These are phyloP conservation scores for Zarea fungicola DNA, from an alignment of 2,329 filamentous ascomycete genomes.

Conservation along the genomic window DNA sequence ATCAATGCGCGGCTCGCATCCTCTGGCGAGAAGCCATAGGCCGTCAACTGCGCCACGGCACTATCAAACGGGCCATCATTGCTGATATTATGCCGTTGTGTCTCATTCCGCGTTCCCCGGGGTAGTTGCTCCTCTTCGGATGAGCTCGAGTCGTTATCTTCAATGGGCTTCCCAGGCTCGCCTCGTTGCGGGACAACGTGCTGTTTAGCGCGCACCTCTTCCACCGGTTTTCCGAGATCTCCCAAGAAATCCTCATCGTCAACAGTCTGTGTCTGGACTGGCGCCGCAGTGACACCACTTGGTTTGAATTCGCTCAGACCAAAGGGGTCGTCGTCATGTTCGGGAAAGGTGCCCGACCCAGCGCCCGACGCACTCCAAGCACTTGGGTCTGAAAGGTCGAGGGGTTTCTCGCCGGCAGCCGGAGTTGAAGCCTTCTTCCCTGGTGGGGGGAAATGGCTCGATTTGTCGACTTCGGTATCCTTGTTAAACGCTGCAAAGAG, in stretches of 20 bases:
- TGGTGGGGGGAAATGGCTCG: conserved; percentile 58
- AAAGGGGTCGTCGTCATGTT: conserved; percentile 85
- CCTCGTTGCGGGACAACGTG: conserved; percentile 35
- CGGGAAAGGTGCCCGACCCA: conserved; percentile 35
- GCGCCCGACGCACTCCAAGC: conserved; percentile 43
- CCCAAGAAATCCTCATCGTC: conserved; percentile 64
- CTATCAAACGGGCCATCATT: conserved; percentile 55
- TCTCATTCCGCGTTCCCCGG: conserved; percentile 17
- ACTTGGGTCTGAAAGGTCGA: conserved; percentile 49
- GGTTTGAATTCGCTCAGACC: conserved; percentile 63
- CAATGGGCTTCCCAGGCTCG: conserved; percentile 52
- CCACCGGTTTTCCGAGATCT: conserved; percentile 59
- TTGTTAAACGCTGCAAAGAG: conserved; percentile 63
- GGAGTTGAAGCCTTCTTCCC: conserved; percentile 41
- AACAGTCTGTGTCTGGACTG: conserved; percentile 24
- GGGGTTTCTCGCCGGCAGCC: conserved; percentile 31
- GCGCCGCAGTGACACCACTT: conserved; percentile 24
- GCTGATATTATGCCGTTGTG: conserved; percentile 20
- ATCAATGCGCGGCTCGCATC: conserved; percentile 76
- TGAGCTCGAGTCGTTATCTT: conserved; percentile 43
- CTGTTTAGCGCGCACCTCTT: conserved; percentile 52
- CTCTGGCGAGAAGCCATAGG: conserved; percentile 88
- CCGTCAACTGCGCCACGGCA: conserved; percentile 81
- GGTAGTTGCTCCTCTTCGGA: conserved; percentile 35
- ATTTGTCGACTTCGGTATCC: conserved; percentile 61